Base-by-base conservation (phyloP, 163 green algal species). In the Coccomyxa subellipsoidea region DNA sequence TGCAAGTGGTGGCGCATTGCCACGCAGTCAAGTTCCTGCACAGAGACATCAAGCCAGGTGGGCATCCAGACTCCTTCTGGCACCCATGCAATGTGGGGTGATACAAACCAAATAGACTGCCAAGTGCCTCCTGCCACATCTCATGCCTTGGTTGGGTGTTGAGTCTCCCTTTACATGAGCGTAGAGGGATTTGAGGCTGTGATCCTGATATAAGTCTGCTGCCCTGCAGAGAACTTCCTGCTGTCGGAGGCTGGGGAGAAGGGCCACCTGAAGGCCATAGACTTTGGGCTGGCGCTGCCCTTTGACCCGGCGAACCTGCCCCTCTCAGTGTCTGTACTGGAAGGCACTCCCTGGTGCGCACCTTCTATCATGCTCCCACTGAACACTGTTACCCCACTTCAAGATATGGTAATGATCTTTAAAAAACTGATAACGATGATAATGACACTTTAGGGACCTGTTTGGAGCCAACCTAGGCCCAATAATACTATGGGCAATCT, bases 251-350 rank as follows among this genome's bases (percentile, higher is more conserved):
- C 93, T 5, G 87, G 86, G 4, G 86, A 93, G 36, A 83, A 92
- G n/a, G 87, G 93, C 9, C 93, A 90, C 1, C 81, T 98, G 47
- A 97, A 98, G 84, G 94, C 94, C 32, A 96, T 98, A 92, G 95
- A 98, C 81, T 98, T 98, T 91, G 94, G 95, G 8, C 83, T 97
- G 78, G 92, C 91, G 31, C 83, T 90, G 29, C 87, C 86, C n/a
- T 91, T 84, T 23, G 81, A 91, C 23, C 89, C 89, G 27, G 84
- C 87, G 31, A 47, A 91, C 69, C 85, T 95, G 79, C 92, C 93
- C 0, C 82, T 90, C 38, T 93, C 81, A 21, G 91, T 96, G 83
- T 84, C 96, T 78, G 92, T 92, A 0, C 85, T 98, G 78, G 92
- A 98, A 79, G 94, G 94, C 53, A 98, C 94, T 15, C 90, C 93